phyloP scores from a whole-genome alignment of 129 eudicot species.

The Pulicaria dysenterica region DNA sequence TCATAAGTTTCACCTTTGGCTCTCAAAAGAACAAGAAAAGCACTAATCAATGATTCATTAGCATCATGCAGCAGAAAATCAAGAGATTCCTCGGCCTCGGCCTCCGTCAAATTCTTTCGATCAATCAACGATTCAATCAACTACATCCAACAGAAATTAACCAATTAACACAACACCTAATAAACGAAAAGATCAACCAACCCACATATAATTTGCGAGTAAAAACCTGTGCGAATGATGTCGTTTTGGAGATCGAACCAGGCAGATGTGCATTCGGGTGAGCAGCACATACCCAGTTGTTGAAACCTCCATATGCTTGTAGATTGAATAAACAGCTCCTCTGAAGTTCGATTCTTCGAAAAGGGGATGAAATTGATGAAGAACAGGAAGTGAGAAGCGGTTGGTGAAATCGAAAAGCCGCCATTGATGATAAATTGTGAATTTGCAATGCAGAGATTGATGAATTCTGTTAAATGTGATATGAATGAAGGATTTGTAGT shows the following conservation, averaged over 20 bases:
- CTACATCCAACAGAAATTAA: slow-evolving; percentile 33
- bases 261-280: neutral
- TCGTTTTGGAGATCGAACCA: slow-evolving; percentile 27
- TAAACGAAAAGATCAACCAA: neutral
- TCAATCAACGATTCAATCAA: slow-evolving; percentile 63
- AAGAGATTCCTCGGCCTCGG: slow-evolving; percentile 61
- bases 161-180: neutral
- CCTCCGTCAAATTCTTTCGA: slow-evolving; percentile 54
- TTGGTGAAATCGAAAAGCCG: slow-evolving; percentile 25
- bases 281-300: slow-evolving; percentile 19
- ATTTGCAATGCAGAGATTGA: neutral
- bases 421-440: slow-evolving; percentile 24
- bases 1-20: slow-evolving; percentile 82
- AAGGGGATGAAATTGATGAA: slow-evolving; percentile 12
- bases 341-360: slow-evolving; percentile 22
- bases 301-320: neutral
- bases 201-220: neutral
- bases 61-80: slow-evolving; percentile 57
- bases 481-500: neutral
- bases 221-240: slow-evolving; percentile 51
- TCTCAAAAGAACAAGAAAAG: slow-evolving; percentile 71
- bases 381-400: slow-evolving; percentile 24
- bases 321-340: neutral
- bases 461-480: neutral
- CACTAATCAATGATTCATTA: slow-evolving; percentile 65